phyloP scores from a whole-genome alignment of 2,329 filamentous ascomycete genomes.

The Fusarium sp. region DNA sequence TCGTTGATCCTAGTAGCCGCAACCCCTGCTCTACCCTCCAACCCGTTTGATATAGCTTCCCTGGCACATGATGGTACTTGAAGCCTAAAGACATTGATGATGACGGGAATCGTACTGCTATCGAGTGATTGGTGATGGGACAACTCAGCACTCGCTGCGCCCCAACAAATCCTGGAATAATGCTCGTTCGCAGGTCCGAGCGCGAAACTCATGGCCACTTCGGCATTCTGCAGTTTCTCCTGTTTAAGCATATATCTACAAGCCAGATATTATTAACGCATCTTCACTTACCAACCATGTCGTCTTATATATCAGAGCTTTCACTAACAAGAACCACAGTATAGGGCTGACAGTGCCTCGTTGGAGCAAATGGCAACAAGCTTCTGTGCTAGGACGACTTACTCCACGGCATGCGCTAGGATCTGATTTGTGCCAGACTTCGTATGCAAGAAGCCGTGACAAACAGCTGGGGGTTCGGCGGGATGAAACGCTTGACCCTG shows the following conservation, averaged over 20 bases:
- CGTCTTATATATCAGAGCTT: slow-evolving; percentile 2
- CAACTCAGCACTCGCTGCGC: slow-evolving; percentile 34
- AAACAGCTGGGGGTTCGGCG: slow-evolving; percentile 36
- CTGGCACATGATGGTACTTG: slow-evolving; percentile 14
- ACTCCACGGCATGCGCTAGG: slow-evolving; percentile 19
- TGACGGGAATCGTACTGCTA: background rate
- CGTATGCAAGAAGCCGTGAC: slow-evolving; percentile 31
- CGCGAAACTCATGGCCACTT: background rate
- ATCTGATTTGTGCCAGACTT: slow-evolving; percentile 32
- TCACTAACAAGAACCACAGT: background rate
- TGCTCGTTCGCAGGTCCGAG: background rate
- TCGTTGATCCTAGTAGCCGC: slow-evolving; percentile 27
- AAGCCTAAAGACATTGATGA: background rate
- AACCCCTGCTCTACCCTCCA: slow-evolving; percentile 33
- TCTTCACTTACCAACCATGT: background rate
- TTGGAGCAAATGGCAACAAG: slow-evolving; percentile 18
- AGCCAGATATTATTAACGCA: background rate
- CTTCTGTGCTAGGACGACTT: background rate
- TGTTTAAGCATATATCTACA: slow-evolving; percentile 3
- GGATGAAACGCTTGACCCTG: slow-evolving; percentile 42
- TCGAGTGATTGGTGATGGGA: slow-evolving; percentile 21
- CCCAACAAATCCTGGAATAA: slow-evolving; percentile 14
- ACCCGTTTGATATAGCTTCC: slow-evolving; percentile 21
- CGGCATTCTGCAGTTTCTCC: background rate
- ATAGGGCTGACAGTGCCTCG: slow-evolving; percentile 23